Base-by-base conservation (phyloP, 202 grass and related monocot species). In the Elaeis oleifera region DNA sequence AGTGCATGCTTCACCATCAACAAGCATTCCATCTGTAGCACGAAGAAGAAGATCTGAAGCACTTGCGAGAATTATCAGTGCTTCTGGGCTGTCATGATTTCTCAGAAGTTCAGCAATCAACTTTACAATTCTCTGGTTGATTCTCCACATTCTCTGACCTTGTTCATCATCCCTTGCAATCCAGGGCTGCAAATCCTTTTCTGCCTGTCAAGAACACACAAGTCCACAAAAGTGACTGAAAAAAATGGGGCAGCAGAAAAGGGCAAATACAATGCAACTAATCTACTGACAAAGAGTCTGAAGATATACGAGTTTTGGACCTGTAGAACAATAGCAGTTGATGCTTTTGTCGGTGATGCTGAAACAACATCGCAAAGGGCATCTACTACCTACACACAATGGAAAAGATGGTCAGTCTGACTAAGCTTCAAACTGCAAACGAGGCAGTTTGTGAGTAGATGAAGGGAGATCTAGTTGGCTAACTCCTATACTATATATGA, bases 1-100 rank as follows among this genome's bases (percentile, higher is more conserved):
- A 19, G 94, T 99, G 63, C 94, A 99, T 58, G 94, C 94, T 86
- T 99, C 94, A 64, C 94, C 94, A 18, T 99, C 94, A 13, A 99
- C 82, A 9, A 99, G 85, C 78, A 99, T 99, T 66, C 94, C 94
- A 79, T 99, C 94, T 27, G 94, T 99, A 48, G 94, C 94, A 54
- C 94, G 88, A 50, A 99, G 88, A 48, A 99, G 80, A 60, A 97
- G 80, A 69, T 99, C 85, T 51, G 88, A 89, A 72, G 88, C 83
- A 61, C 88, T 83, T 54, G 88, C 85, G 19, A 99, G 80, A 78
- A 99, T 99, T 39, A 94, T 76, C 51, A 99, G 61, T 48, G 66
- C 71, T 81, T 99, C 94, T 69, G 94, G 94, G 62, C 77, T 94
- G 39, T 99, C 94, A 14, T 89, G 88, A 55, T 94, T 99, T 64